Conservation (phyloP, 129 eudicot species). For the Flaveria sonorensis region DNA sequence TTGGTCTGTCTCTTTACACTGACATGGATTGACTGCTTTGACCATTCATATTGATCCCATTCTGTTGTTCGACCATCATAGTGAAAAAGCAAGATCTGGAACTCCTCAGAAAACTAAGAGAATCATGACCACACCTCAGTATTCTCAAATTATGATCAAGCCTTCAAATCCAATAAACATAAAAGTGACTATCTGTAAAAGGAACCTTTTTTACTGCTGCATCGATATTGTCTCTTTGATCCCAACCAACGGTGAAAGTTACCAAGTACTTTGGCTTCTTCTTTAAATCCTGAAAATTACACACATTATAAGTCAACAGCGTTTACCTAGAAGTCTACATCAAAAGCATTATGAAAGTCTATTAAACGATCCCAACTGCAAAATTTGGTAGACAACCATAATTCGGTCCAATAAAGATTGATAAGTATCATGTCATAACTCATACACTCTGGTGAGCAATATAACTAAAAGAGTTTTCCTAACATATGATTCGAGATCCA, state of each 20-base stretch:
- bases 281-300: conserved; percentile 39
- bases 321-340: not conserved
- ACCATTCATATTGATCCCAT: conserved; percentile 50
- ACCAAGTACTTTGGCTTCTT: conserved; percentile 47
- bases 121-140: conserved; percentile 24
- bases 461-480: not conserved
- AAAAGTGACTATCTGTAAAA: conserved; percentile 6
- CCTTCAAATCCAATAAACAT: conserved; percentile 8
- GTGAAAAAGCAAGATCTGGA: conserved; percentile 48
- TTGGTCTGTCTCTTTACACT: conserved; percentile 46
- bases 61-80: conserved; percentile 43
- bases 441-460: not conserved
- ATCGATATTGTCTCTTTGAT: conserved; percentile 41
- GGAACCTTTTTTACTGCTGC: conserved; percentile 44
- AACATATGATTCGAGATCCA: not conserved
- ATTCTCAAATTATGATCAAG: conserved; percentile 15
- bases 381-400: not conserved
- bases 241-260: conserved; percentile 49
- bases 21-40: conserved; percentile 48
- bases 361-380: not conserved
- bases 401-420: not conserved
- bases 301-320: not conserved
- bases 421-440: not conserved
- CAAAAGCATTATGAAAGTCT: not conserved
- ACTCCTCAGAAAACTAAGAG: conserved; percentile 46